A percentile compares a stretch with the other conserved stretches of the same genome.
These are phyloP conservation scores for Plectosphaerella cucumerina DNA, from an alignment of 2,329 filamentous ascomycete species.

Conservation along the genomic window DNA sequence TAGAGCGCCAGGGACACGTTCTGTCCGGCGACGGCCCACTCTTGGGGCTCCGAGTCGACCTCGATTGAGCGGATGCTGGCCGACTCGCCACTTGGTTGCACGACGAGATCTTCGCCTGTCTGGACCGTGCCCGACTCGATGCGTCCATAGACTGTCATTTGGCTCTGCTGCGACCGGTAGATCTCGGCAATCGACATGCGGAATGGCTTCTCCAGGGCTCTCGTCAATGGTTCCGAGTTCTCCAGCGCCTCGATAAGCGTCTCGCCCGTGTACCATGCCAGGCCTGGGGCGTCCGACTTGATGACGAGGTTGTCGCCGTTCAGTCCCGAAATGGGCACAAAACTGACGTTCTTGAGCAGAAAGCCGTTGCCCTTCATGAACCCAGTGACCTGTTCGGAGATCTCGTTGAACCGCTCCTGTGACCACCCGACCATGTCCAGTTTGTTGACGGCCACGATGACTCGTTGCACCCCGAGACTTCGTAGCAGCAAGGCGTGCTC, in stretches of 20 bases:
- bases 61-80: conserved; percentile 80
- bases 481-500: conserved; percentile 88
- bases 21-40: conserved; percentile 92
- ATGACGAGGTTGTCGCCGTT: conserved; percentile 80
- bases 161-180: conserved; percentile 76
- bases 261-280: conserved; percentile 74
- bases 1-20: conserved; percentile 80
- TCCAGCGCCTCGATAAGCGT: conserved; percentile 85
- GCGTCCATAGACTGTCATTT: conserved; percentile 79
- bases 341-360: conserved; percentile 72
- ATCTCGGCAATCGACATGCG: conserved; percentile 86
- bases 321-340: conserved; percentile 86
- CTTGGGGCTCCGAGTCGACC: conserved; percentile 65
- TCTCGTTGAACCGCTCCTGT: conserved; percentile 77
- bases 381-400: conserved; percentile 74
- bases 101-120: conserved; percentile 72
- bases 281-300: conserved; percentile 48
- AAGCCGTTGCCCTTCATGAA: conserved; percentile 85
- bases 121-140: conserved; percentile 83
- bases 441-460: conserved; percentile 94
- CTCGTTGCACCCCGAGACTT: conserved; percentile 82
- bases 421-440: conserved; percentile 86
- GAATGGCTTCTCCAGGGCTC: conserved; percentile 72
- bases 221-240: conserved; percentile 66
- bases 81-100: conserved; percentile 77